Percentiles rank a stretch among this genome's conserved stretches.
phyloP scores from a whole-genome alignment of 148 eudicot genomes.

The Silene latifolia region DNA sequence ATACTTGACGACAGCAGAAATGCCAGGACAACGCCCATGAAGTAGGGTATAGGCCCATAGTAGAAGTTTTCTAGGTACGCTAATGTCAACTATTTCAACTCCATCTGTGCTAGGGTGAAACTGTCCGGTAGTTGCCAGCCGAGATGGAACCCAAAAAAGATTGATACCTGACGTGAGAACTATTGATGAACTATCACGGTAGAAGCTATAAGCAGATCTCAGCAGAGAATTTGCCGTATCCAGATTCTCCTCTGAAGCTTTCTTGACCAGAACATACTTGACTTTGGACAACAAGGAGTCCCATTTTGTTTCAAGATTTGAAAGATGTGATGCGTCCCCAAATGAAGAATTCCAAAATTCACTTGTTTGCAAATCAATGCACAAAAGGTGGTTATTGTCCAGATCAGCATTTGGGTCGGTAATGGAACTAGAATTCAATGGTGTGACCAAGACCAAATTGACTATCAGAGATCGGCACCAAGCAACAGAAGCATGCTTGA shows the following conservation, averaged over 20 bases:
- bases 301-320: slow-evolving; percentile 68
- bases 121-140: slow-evolving; percentile 44
- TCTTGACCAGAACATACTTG: slow-evolving; percentile 68
- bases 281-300: slow-evolving; percentile 55
- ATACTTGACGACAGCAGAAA: slow-evolving; percentile 75
- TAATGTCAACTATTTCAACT: slow-evolving; percentile 63
- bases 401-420: slow-evolving; percentile 33
- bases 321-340: slow-evolving; percentile 56
- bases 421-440: slow-evolving; percentile 36
- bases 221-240: slow-evolving; percentile 71
- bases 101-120: slow-evolving; percentile 62
- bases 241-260: slow-evolving; percentile 65
- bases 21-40: slow-evolving; percentile 68
- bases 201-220: slow-evolving; percentile 77
- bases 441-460: slow-evolving; percentile 67
- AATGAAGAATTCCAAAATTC: slow-evolving; percentile 74
- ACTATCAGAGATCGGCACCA: slow-evolving; percentile 87
- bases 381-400: slow-evolving; percentile 63
- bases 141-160: slow-evolving; percentile 68
- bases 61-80: slow-evolving; percentile 77
- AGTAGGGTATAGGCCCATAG: slow-evolving; percentile 88
- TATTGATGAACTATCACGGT: slow-evolving; percentile 76
- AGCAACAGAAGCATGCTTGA: slow-evolving; percentile 76
- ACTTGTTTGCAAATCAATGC: slow-evolving; percentile 66
- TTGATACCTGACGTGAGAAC: slow-evolving; percentile 63